phyloP scores from a whole-genome alignment of 2,329 filamentous ascomycete genomes.

The Fusarium piperis region DNA sequence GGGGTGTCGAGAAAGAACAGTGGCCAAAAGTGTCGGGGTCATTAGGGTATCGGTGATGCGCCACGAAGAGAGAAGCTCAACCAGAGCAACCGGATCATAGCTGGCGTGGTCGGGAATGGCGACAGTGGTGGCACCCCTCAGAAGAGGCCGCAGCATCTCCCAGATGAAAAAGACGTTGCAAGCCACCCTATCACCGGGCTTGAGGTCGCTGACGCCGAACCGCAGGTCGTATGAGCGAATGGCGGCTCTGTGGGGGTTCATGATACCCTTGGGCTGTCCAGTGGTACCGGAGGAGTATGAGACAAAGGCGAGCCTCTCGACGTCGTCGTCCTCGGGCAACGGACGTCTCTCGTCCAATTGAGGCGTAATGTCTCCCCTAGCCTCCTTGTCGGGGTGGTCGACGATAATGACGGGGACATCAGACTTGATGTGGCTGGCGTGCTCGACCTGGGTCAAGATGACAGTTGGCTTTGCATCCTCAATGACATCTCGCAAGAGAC shows the following conservation, averaged over 20 bases:
- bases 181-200: slow-evolving; percentile 80
- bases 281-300: slow-evolving; percentile 83
- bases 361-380: slow-evolving; percentile 39
- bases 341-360: slow-evolving; percentile 56
- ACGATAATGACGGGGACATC: slow-evolving; percentile 72
- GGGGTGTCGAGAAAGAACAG: slow-evolving; percentile 75
- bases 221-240: slow-evolving; percentile 79
- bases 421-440: slow-evolving; percentile 72
- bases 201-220: slow-evolving; percentile 75
- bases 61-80: slow-evolving; percentile 73
- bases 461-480: slow-evolving; percentile 78
- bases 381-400: slow-evolving; percentile 56
- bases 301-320: slow-evolving; percentile 82
- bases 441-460: slow-evolving; percentile 73
- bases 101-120: slow-evolving; percentile 79
- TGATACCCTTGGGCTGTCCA: slow-evolving; percentile 83
- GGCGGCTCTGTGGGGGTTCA: slow-evolving; percentile 78
- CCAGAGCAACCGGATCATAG: slow-evolving; percentile 79
- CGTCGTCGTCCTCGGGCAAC: slow-evolving; percentile 70
- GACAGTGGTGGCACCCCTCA: slow-evolving; percentile 80
- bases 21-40: slow-evolving; percentile 82
- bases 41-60: slow-evolving; percentile 82
- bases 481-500: slow-evolving; percentile 78
- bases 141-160: slow-evolving; percentile 81
- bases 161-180: slow-evolving; percentile 90